Evolutionary conservation across 192 early-diverging fungal genomes (phyloP).

Genomic region (Podila epicladia): DNA sequence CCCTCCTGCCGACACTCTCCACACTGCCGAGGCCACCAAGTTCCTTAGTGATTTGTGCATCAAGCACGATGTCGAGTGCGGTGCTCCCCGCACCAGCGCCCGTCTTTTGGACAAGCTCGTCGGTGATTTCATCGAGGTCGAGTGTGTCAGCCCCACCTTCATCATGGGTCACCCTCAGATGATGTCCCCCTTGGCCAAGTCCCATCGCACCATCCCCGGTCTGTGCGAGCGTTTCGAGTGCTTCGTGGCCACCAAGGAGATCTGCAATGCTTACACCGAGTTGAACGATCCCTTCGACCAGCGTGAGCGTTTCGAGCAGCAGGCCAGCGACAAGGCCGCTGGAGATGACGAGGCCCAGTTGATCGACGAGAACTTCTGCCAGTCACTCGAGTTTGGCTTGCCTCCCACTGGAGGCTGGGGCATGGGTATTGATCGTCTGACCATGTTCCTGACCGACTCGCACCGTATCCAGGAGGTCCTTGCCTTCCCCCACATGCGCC

Average conservation of each 20-base stretch:
- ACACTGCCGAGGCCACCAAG: constrained; percentile 83
- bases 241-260: constrained; percentile 93
- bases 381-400: constrained; percentile 95
- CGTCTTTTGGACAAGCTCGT: constrained; percentile 97
- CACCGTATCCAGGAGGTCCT: constrained; percentile 4
- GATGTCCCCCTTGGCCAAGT: constrained; percentile 99
- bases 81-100: constrained; percentile 90
- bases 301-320: constrained; percentile 97
- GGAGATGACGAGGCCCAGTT: constrained; percentile 99
- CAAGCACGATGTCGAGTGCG: constrained; percentile 97
- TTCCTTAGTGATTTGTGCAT: constrained; percentile 92
- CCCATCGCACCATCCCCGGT: constrained; percentile 17
- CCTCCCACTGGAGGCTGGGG: constrained; percentile 96
- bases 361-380: constrained; percentile 98
- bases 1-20: constrained; percentile 87
- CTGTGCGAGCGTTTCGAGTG: constrained; percentile 5
- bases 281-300: constrained; percentile 99
- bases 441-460: constrained; percentile 93
- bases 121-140: constrained; percentile 83
- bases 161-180: constrained; percentile 98
- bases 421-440: constrained; percentile 95
- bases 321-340: constrained; percentile 96
- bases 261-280: constrained; percentile 99
- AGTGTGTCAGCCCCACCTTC: constrained; percentile 90
- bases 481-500: constrained; percentile 3